Base-by-base conservation (phyloP, 2,329 filamentous ascomycete genomes). In the Exophiala xenobiotica region DNA sequence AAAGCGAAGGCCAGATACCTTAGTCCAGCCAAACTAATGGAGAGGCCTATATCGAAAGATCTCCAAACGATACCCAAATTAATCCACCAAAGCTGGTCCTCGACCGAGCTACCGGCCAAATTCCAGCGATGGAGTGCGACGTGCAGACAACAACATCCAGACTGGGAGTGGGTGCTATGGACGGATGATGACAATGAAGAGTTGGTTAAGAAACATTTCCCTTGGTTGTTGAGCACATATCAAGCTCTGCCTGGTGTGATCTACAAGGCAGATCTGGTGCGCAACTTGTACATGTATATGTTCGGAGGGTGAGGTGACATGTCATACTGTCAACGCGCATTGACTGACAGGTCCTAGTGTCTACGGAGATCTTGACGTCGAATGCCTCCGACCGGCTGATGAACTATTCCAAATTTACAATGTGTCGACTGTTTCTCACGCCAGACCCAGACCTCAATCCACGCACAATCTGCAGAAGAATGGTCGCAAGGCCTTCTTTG, bases 81-180 rank as follows among this genome's bases (percentile, higher is more conserved):
- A 3, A 48, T 63, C n/a, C 61, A 62, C 46, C 61, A 63, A 40
- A 63, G 59, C 51, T 63, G 61, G 61, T 56, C 54, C 5, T 53
- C 59, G 33, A 49, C 37, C 2, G 56, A 61, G 23, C 40, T 63
- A 6, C 61, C 61, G 3, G 45, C 49, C 19, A 63, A 63, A 31
- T 58, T 69, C 24, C 43, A 65, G 24, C 39, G 54, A 35, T 69
- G 67, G 67, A 69, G 66, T 50, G 48, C 52, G n/a, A 58, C 53
- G 3, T 70, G 67, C 46, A 61, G 66, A 11, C 29, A 51, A 35
- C 53, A 58, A 38, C 67, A 69, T 40, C 55, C 57, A 4, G 63
- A 66, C 42, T 70, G 67, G 62, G 66, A 70, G 51, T 70, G 65
- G 63, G 67, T 70, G 19, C 51, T 70, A 11, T 70, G 67, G 67